Percentiles rank a stretch among this genome's conserved stretches.
Conservation (phyloP, 176 grass and related monocot genomes). For the Musa itinerans region DNA sequence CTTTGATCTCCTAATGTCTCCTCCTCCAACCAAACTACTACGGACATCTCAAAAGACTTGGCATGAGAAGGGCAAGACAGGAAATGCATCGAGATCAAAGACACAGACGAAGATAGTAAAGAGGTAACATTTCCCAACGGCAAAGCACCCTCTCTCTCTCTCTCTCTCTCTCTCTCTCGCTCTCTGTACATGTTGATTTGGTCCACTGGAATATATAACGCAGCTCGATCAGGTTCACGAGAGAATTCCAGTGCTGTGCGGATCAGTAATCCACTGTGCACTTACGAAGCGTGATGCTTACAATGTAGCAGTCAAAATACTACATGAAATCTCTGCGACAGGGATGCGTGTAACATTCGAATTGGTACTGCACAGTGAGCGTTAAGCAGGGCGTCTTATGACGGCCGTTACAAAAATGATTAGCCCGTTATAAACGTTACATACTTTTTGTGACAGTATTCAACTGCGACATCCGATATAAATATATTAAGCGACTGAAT, state of each 20-base stretch:
- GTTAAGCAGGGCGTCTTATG: too few relatives aligned
- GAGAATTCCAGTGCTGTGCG: neutral
- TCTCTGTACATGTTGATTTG: neutral
- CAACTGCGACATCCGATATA: too few relatives aligned
- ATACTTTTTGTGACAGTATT: too few relatives aligned
- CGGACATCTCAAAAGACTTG: neutral
- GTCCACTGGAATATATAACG: neutral
- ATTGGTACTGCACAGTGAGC: neutral
- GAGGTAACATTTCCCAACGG: neutral
- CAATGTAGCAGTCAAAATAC: too few relatives aligned
- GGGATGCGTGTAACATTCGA: neutral
- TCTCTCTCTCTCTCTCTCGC: neutral
- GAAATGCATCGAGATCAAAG: neutral
- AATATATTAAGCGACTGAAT: too few relatives aligned
- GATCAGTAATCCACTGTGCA: neutral
- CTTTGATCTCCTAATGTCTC: neutral
- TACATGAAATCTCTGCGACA: neutral
- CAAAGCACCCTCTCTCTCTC: neutral
- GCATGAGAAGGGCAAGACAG: neutral
- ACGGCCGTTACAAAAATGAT: too few relatives aligned
- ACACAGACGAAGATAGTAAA: neutral
- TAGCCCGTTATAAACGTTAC: too few relatives aligned
- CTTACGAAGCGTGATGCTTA: neutral
- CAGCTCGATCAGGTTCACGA: neutral
- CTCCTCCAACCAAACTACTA: neutral